Base-by-base conservation (phyloP, 2,329 filamentous ascomycete species). In the Daldinia eschscholtzii region DNA sequence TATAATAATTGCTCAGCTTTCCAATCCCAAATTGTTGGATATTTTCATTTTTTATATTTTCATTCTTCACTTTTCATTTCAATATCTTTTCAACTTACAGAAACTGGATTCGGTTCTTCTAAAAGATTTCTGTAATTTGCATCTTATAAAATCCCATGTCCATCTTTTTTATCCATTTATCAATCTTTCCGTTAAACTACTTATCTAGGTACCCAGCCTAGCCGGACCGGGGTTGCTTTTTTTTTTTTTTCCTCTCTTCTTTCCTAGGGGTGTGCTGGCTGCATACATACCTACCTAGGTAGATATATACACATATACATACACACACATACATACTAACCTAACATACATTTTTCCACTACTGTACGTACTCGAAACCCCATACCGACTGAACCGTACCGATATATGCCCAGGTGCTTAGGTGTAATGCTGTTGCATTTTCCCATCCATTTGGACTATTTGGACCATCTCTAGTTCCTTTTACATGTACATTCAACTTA, bases 371-470 rank as follows among this genome's bases (percentile, higher is more conserved):
- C 53, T 26, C 20, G 33, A 30, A 57, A 52, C 13, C n/a, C 37
- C 15, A 9, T 53, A 46, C 42, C 15, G 33, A 42, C 33, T 30
- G 10, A 28, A 26, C 13, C 44, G 44, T 50, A 37, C 50, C 50
- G 33, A 26, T 46, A 58, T 61, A 48, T 66, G 62, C 58, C 53
- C 66, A 59, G 57, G 64, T 65, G 62, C 65, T 65, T 67, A 61
- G 61, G 64, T 65, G 64, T 71, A 65, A 46, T 67, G 63, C 65
- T 60, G 65, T 68, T 60, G 68, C 65, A 70, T 59, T 59, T 46
- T 50, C 44, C 44, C 23, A 44, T 58, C 56, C 57, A 48, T 46
- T 59, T 48, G 20, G n/a, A 50, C 41, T 28, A 59, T 67, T 71
- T 69, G 53, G 37, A 58, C 61, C 63, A 55, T 64, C 52, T 60